Percentiles rank a stretch among this genome's conserved stretches.
These are phyloP conservation scores for Colletotrichum somersetense DNA, from an alignment of 2,329 filamentous ascomycete genomes.

Conservation along the genomic window DNA sequence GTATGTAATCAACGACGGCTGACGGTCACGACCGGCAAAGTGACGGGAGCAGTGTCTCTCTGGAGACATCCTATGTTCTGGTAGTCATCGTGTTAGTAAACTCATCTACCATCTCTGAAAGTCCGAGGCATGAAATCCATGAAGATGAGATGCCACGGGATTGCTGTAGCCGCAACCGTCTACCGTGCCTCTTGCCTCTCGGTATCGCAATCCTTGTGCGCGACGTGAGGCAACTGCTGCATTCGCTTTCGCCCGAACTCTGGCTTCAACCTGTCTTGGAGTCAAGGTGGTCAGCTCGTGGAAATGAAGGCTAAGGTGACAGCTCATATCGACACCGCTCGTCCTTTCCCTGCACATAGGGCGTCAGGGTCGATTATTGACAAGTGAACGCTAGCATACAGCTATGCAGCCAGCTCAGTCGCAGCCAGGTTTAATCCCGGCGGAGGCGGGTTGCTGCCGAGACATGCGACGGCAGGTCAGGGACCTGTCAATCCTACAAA, in stretches of 20 bases:
- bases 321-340: not conserved
- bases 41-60: not conserved
- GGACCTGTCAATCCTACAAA: not conserved
- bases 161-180: not conserved
- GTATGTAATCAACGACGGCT: not conserved
- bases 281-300: constrained; percentile 19
- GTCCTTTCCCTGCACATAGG: not conserved
- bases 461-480: constrained; percentile 15
- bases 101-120: not conserved
- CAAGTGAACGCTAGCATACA: not conserved
- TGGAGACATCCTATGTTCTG: not conserved
- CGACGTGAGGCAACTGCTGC: not conserved
- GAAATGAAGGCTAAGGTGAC: not conserved
- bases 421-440: not conserved
- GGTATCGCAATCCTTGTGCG: not conserved
- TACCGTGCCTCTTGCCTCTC: not conserved
- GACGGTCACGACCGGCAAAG: not conserved
- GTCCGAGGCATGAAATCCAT: not conserved
- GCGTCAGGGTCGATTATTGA: not conserved
- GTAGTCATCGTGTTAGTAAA: not conserved
- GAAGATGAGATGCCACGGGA: not conserved
- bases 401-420: not conserved
- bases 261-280: constrained; percentile 1
- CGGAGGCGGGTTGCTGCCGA: not conserved
- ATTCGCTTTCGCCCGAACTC: not conserved